Evolutionary conservation across 495 filamentous ascomycete genomes (phyloP).

Genomic region (Annulohypoxylon maeteangense): DNA sequence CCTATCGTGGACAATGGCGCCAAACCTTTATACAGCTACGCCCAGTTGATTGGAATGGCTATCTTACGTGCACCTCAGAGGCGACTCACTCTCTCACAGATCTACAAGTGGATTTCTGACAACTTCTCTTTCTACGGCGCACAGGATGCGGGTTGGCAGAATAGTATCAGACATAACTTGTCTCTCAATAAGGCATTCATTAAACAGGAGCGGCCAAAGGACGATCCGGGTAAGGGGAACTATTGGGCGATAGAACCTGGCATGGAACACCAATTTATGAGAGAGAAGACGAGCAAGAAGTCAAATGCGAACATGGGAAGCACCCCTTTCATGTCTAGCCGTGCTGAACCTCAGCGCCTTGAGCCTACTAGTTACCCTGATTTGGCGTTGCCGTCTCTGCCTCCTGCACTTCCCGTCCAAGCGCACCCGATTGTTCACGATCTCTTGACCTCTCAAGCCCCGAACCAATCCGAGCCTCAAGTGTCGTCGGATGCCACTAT

Average conservation of each 20-base stretch:
- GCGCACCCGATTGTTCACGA: constrained; percentile 22
- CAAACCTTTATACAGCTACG: constrained; percentile 93
- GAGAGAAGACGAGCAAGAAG: constrained; percentile 76
- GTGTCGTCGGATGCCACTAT: constrained; percentile 96
- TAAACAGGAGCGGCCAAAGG: constrained; percentile 95
- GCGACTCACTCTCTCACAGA: constrained; percentile 90
- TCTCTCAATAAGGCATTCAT: constrained; percentile 97
- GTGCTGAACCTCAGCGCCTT: constrained; percentile 52
- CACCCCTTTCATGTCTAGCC: constrained; percentile 59
- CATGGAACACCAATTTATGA: constrained; percentile 86
- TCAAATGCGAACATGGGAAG: constrained; percentile 54
- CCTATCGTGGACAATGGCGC: constrained; percentile 83
- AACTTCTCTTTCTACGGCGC: constrained; percentile 88
- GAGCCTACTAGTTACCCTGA: constrained; percentile 45
- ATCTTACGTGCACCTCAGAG: constrained; percentile 88
- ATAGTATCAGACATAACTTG: constrained; percentile 98
- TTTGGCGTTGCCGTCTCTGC: constrained; percentile 47
- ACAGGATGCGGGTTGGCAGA: constrained; percentile 92
- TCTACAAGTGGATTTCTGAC: constrained; percentile 99
- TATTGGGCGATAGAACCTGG: constrained; percentile 96
- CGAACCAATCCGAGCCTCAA: constrained; percentile 58
- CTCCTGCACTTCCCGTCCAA: constrained; percentile 46
- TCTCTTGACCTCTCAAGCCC: constrained; percentile 38
- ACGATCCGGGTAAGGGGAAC: constrained; percentile 98
- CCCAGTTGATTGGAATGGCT: constrained; percentile 95